Evolutionary conservation across 148 eudicot genomes (phyloP).

Genomic region (Hydrangea macrophylla): DNA sequence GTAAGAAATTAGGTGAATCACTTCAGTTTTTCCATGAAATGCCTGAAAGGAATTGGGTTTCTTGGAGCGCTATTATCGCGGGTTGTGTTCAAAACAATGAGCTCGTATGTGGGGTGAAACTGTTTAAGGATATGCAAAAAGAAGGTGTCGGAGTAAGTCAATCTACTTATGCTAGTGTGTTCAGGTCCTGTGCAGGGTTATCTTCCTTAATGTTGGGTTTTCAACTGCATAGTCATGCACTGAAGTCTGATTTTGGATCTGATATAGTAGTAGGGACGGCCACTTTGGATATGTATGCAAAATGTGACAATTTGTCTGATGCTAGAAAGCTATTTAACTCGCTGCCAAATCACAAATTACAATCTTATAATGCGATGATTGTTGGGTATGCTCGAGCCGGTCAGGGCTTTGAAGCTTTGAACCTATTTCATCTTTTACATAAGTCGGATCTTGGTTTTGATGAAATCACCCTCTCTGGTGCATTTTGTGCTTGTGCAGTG

Average conservation of each 20-base stretch:
- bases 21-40: constrained; percentile 55
- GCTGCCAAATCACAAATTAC: constrained; percentile 47
- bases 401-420: constrained; percentile 56
- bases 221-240: constrained; percentile 82
- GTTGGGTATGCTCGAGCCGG: constrained; percentile 65
- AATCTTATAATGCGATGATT: constrained; percentile 79
- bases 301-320: constrained; percentile 49
- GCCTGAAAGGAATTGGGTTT: constrained; percentile 76
- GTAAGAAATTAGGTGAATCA: constrained; percentile 56
- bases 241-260: constrained; percentile 61
- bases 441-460: constrained; percentile 61
- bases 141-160: constrained; percentile 76
- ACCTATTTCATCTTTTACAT: constrained; percentile 45
- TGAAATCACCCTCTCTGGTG: constrained; percentile 75
- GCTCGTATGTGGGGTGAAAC: constrained; percentile 46
- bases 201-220: constrained; percentile 48
- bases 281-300: constrained; percentile 89
- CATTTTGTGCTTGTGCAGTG: constrained; percentile 73
- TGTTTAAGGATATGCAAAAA: constrained; percentile 82
- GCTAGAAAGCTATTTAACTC: constrained; percentile 65
- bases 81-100: constrained; percentile 71
- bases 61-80: constrained; percentile 89
- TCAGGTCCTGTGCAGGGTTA: constrained; percentile 81
- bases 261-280: constrained; percentile 83
- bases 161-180: constrained; percentile 83